These are phyloP conservation scores for Oryza brachyantha DNA, from an alignment of 176 grass and related monocot species.

Conservation along the genomic window DNA sequence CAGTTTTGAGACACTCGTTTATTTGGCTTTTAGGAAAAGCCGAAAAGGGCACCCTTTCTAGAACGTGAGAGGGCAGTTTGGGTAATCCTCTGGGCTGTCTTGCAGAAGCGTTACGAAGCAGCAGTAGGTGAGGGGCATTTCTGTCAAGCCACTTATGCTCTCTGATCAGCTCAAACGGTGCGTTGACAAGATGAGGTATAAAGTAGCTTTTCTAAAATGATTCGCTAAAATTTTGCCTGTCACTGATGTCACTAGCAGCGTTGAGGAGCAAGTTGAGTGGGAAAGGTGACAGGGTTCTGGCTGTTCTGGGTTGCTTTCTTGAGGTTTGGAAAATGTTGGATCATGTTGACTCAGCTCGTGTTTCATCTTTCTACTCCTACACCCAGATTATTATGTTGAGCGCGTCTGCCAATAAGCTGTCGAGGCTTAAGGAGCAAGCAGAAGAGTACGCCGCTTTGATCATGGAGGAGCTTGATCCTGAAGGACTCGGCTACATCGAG, in stretches of 20 bases:
- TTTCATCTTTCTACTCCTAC: background rate
- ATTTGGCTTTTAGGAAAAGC: constrained; percentile 7
- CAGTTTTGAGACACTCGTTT: constrained; percentile 34
- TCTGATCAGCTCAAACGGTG: constrained; percentile 9
- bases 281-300: background rate
- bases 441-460: constrained; percentile 95
- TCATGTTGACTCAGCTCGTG: constrained; percentile 11
- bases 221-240: constrained; percentile 16
- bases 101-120: background rate
- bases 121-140: constrained; percentile 76
- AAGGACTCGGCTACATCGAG: constrained; percentile 88
- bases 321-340: constrained; percentile 22
- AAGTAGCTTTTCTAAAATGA: background rate
- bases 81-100: background rate
- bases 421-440: constrained; percentile 89
- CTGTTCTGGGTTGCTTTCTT: constrained; percentile 20
- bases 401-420: constrained; percentile 88
- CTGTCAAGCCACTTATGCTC: constrained; percentile 14
- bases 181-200: constrained; percentile 10
- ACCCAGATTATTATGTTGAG: constrained; percentile 94
- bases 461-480: constrained; percentile 98
- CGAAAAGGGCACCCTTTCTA: constrained; percentile 23
- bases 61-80: constrained; percentile 29
- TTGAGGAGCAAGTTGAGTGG: background rate
- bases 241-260: constrained; percentile 2